A percentile compares a stretch with the other conserved stretches of the same genome.
phyloP scores from a whole-genome alignment of 345 rosid species.

The Litchi chinensis region DNA sequence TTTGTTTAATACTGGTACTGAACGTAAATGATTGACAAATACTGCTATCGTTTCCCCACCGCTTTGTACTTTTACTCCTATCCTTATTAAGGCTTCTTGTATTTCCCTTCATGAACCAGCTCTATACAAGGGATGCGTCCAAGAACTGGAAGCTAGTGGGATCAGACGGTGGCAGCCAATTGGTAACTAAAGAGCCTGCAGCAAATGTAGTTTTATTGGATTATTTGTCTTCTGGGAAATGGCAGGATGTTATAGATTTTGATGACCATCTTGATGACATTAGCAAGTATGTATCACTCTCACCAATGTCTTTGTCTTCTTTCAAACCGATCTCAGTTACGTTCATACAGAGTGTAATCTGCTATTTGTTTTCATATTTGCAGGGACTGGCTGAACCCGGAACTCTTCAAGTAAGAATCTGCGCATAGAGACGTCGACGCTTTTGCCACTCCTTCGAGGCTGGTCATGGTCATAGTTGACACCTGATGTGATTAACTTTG shows the following conservation, averaged over 20 bases:
- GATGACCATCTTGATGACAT: constrained; percentile 95
- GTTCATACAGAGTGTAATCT: neutral
- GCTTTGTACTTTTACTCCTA: neutral
- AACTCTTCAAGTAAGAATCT: constrained; percentile 69
- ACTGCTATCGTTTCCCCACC: neutral
- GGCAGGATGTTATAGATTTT: constrained; percentile 82
- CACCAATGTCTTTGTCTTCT: neutral
- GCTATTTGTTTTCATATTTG: constrained; percentile 29
- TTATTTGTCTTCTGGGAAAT: constrained; percentile 73
- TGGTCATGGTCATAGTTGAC: neutral
- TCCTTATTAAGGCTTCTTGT: constrained; percentile 3
- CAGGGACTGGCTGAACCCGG: constrained; percentile 96
- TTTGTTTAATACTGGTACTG: neutral
- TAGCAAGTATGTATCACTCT: constrained; percentile 59
- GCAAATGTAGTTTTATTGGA: constrained; percentile 72
- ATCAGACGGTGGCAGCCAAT: constrained; percentile 62
- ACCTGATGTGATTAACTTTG: neutral
- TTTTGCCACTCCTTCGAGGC: neutral
- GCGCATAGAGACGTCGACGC: neutral
- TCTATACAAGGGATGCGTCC: constrained; percentile 80
- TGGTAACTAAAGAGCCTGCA: constrained; percentile 77
- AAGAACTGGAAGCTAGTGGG: constrained; percentile 82
- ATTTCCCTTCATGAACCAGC: constrained; percentile 42
- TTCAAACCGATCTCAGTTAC: neutral
- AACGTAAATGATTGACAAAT: neutral